These are phyloP conservation scores for Spergularia azorica DNA, from an alignment of 179 eudicot species.

Conservation along the genomic window DNA sequence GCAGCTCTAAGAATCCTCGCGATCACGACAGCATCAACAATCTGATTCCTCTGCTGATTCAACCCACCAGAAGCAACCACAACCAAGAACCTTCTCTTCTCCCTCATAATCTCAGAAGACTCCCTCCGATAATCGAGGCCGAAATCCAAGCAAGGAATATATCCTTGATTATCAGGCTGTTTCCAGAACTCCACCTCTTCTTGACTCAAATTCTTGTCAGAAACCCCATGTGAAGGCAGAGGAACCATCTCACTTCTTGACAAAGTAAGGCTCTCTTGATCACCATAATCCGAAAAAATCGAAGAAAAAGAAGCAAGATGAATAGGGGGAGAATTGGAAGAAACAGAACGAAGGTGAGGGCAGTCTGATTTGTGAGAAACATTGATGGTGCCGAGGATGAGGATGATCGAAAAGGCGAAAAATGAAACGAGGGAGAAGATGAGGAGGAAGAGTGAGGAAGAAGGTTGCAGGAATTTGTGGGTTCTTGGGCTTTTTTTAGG, in stretches of 20 bases:
- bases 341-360: constrained; percentile 28
- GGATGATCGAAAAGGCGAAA: constrained; percentile 32
- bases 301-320: constrained; percentile 34
- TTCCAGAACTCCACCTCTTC: constrained; percentile 58
- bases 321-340: constrained; percentile 24
- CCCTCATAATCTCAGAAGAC: constrained; percentile 41
- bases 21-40: constrained; percentile 73
- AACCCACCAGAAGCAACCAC: constrained; percentile 74
- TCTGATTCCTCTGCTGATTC: constrained; percentile 74
- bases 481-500: constrained; percentile 43
- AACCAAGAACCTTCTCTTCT: constrained; percentile 54
- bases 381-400: constrained; percentile 24
- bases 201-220: constrained; percentile 29
- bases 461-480: constrained; percentile 24
- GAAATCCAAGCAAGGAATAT: constrained; percentile 60
- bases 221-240: constrained; percentile 46
- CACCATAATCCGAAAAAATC: constrained; percentile 18
- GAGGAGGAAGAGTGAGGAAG: constrained; percentile 34
- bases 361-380: constrained; percentile 20
- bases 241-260: constrained; percentile 57
- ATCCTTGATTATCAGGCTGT: constrained; percentile 66
- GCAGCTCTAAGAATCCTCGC: constrained; percentile 73
- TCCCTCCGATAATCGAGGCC: constrained; percentile 47
- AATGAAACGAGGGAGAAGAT: constrained; percentile 40
- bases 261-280: constrained; percentile 19